Percentiles rank a stretch among this genome's conserved stretches.
Conservation (phyloP, 768 basidiomycete species). For the Lactifluus pinguis region DNA sequence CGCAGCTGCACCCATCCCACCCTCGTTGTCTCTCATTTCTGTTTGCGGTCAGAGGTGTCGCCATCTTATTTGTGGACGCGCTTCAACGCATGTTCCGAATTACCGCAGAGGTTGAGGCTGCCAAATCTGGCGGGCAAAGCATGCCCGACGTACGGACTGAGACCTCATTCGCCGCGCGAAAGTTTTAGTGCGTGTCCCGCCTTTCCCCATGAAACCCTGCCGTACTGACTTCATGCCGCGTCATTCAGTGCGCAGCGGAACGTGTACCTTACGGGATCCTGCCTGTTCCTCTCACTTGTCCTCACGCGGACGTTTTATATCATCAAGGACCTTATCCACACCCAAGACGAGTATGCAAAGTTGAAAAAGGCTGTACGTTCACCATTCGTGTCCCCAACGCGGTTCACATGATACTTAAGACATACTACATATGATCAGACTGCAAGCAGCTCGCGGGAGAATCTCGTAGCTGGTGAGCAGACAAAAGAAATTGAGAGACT, state of each 20-base stretch:
- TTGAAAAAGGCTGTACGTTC: conserved; percentile 50
- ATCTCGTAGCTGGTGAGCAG: conserved; percentile 30
- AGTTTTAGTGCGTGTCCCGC: conserved; percentile 68
- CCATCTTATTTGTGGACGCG: conserved; percentile 82
- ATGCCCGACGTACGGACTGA: conserved; percentile 64
- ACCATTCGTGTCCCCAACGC: neutral
- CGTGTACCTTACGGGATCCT: conserved; percentile 87
- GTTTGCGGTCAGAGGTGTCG: conserved; percentile 53
- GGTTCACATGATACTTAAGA: neutral
- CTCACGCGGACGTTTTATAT: conserved; percentile 91
- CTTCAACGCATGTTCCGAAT: conserved; percentile 88
- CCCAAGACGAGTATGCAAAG: conserved; percentile 80
- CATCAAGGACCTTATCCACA: conserved; percentile 81
- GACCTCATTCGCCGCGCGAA: conserved; percentile 82
- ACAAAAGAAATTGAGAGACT: conserved; percentile 55
- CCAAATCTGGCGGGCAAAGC: conserved; percentile 45
- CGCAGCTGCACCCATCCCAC: neutral
- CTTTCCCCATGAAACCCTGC: neutral
- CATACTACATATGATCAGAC: conserved; percentile 22
- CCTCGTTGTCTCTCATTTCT: neutral
- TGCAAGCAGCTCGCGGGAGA: conserved; percentile 27
- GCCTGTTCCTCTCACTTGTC: conserved; percentile 91
- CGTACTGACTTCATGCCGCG: conserved; percentile 1
- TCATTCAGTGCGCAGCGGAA: conserved; percentile 70
- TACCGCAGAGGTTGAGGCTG: conserved; percentile 58